Base-by-base conservation (phyloP, 1,139 yeast species). In the Meyerozyma guilliermondii region DNA sequence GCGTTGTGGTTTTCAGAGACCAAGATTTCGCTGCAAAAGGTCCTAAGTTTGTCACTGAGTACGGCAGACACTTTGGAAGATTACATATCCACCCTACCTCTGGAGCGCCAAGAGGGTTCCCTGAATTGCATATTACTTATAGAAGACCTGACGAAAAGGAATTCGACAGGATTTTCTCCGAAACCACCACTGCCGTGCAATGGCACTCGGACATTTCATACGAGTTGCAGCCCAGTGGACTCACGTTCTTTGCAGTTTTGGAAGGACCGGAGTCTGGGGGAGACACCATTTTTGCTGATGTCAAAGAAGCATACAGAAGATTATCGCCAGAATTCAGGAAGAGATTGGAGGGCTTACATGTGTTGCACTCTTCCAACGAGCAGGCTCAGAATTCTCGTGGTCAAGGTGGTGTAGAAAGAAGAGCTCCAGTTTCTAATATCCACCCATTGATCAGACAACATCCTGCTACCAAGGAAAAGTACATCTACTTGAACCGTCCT, bases 11-110 rank as follows among this genome's bases (percentile, higher is more conserved):
- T 8, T 68, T 68, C 54, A 56, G 70, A 38, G 56, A 66, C 50
- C 74, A 68, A 47, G 68, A 68, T 47, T 64, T 67, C 42, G 63
- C 65, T 17, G 43, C 48, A 8, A 43, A 58, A 30, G 70, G 71
- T 3, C 68, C 71, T 10, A 54, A 58, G 26, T 61, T 66, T 50
- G 65, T 59, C 8, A 58, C 53, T 38, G 53, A 62, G 5, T 66
- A 60, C 48, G 71, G 61, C 18, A 48, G 53, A 28, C 62, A 66
- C 47, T 68, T 62, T 50, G 73, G 73, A 16, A 62, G 68, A 28
- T 59, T 68, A 39, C 73, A 69, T 47, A 57, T 63, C 31, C 74
- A 68, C 51, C 72, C 72, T 22, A 66, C 72, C 13, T 62, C 69
- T 8, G 71, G 72, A 3, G 64, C 71, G 8, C 71, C 73, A 10